Evolutionary conservation across 1,284 basidiomycete species (phyloP), one percentile per base, ranked within the genome.

Genomic region (Anthracocystis setariae): DNA sequence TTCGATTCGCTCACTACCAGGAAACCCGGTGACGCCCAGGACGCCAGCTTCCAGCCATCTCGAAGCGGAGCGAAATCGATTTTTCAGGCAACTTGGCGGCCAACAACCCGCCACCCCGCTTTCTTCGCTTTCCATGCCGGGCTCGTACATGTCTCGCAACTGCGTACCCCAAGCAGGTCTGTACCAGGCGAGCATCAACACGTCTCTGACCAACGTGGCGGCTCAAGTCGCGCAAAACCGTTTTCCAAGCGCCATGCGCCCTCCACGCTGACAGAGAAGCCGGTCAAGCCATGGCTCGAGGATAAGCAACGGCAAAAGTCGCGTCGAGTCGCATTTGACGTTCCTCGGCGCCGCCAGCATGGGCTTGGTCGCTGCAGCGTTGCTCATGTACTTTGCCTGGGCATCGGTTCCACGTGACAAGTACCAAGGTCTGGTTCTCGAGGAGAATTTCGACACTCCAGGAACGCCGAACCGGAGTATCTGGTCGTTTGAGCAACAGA

Each of bases 401-500:
- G 55, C 60, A 13, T 24, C 45, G 15, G 57, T 73, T 3, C 64
- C 65, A 35, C 33, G 61, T 29, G 38, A 50, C 62, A 61, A 73
- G 51, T 79, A 78, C 58, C 93, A n/a, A n/a, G n/a, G 92, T 73
- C 84, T 89, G 38, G 89, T 93, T 18, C 84, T 94, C 68, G 86
- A 92, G 46, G 92, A 94, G 75, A 85, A 92, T 58, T 94, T 93
- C 77, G 86, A 87, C 12, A 86, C 85, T 42, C n/a, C n/a, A n/a
- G 83, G 88, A 24, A 88, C 92, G 69, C 88, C 86, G 88, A 60
- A 82, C 69, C 85, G 85, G 53, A 87, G 86, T 48, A 88, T 87
- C 27, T 94, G 92, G 88, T 86, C 87, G 69, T 87, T 88, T 37
- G 92, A 94, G 80, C 87, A 91, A n/a, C 89, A 92, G 72, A 88